Percentiles rank a stretch among this genome's conserved stretches.
These are phyloP conservation scores for Hypseocharis bilobata DNA, from an alignment of 441 rosid species.

Conservation along the genomic window DNA sequence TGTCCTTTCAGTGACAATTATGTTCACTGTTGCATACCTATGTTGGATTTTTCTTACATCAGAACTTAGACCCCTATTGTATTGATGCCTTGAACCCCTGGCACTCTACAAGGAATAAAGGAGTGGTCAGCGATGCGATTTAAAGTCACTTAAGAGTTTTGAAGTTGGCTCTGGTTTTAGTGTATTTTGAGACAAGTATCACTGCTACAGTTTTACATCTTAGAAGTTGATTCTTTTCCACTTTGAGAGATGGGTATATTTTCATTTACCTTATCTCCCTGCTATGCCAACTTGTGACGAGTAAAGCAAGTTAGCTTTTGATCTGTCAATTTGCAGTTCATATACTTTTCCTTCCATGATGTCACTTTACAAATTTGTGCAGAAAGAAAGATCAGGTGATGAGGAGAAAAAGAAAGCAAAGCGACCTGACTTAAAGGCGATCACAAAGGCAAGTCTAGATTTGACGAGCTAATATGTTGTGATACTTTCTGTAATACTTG, in stretches of 20 bases:
- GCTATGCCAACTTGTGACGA: neutral
- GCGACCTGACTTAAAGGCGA: constrained; percentile 77
- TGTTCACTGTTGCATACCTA: too few relatives aligned
- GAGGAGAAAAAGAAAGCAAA: constrained; percentile 32
- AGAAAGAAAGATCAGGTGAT: constrained; percentile 30
- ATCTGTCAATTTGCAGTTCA: neutral
- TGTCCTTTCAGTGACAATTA: too few relatives aligned
- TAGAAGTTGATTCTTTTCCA: neutral
- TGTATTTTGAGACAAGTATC: neutral
- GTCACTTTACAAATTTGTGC: constrained; percentile 19
- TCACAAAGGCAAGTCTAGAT: constrained; percentile 49
- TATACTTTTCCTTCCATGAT: neutral
- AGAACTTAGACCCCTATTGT: too few relatives aligned
- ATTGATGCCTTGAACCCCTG: too few relatives aligned
- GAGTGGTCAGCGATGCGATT: too few relatives aligned
- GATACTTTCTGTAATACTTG: neutral
- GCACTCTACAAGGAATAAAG: too few relatives aligned
- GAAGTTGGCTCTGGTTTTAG: too few relatives aligned
- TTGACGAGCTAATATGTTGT: neutral
- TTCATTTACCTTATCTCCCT: neutral
- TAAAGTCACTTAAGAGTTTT: too few relatives aligned
- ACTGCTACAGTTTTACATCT: too few relatives aligned
- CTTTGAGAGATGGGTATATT: neutral
- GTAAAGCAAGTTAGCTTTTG: neutral
- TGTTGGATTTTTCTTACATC: too few relatives aligned